A percentile compares a stretch with the other conserved stretches of the same genome.
Conservation (phyloP, 1,284 basidiomycete species). For the Ustilago cynodontis region DNA sequence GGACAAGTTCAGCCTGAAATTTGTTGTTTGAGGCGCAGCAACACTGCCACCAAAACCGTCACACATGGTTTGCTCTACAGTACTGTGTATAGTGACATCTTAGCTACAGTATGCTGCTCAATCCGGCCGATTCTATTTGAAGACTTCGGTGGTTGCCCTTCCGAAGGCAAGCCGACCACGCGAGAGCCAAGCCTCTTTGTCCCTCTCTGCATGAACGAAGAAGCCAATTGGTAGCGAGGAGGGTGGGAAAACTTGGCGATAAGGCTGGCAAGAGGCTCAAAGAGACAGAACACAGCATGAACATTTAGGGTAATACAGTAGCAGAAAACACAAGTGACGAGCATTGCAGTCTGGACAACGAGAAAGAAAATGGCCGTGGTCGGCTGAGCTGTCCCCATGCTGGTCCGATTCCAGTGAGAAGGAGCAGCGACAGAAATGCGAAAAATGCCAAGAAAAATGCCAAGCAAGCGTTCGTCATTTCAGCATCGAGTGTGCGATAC, state of each 20-base stretch:
- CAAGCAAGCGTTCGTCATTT: slow-evolving; percentile 39
- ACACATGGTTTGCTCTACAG: no score
- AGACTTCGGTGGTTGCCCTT: slow-evolving; percentile 1
- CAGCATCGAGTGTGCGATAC: neutral
- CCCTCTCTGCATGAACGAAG: neutral
- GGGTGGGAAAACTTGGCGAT: slow-evolving; percentile 15
- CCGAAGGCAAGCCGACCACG: slow-evolving; percentile 21
- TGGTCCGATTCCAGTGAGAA: neutral
- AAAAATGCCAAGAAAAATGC: slow-evolving; percentile 34
- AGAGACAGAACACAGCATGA: no score
- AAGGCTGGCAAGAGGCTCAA: neutral
- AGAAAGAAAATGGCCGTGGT: neutral
- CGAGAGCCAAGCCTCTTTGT: slow-evolving; percentile 11
- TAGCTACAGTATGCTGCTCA: neutral
- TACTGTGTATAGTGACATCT: no score
- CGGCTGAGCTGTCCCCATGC: slow-evolving; percentile 5
- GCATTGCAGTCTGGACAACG: neutral
- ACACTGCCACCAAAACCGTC: slow-evolving; percentile 26
- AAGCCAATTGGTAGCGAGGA: neutral
- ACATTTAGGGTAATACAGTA: no score
- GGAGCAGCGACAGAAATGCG: neutral
- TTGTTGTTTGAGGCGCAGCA: neutral
- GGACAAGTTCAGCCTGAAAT: slow-evolving; percentile 2
- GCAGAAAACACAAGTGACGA: no score
- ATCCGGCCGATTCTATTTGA: no score